Evolutionary conservation across 179 eudicot species (phyloP).

Genomic region (Silene vulgaris): DNA sequence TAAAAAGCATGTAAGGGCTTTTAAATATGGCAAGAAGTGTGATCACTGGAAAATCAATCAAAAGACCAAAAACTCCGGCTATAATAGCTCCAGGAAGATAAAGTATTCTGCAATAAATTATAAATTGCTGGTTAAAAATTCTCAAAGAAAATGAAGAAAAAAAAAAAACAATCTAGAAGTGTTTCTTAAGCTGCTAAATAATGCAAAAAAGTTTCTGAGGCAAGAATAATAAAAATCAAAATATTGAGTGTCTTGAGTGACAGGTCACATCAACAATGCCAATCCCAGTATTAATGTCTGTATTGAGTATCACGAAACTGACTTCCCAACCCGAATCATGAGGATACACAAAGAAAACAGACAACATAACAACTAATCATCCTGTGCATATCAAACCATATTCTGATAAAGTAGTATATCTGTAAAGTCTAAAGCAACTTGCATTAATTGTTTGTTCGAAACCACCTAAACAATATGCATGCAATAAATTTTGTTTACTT

Average conservation of each 20-base stretch:
- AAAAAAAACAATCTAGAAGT: neutral
- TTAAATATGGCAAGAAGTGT: conserved; percentile 63
- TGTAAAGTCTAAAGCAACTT: neutral
- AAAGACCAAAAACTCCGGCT: conserved; percentile 58
- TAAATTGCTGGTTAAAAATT: neutral
- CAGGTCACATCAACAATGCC: conserved; percentile 1
- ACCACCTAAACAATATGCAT: neutral
- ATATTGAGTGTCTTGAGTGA: neutral
- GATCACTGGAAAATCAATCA: conserved; percentile 64
- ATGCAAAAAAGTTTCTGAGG: neutral
- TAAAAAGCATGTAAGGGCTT: conserved; percentile 85
- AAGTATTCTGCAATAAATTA: conserved; percentile 50
- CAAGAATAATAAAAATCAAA: neutral
- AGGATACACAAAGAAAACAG: neutral
- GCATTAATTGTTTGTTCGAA: neutral
- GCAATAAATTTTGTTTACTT: neutral
- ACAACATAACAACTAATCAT: conserved; percentile 11
- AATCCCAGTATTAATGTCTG: neutral
- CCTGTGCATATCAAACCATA: neutral
- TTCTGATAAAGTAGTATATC: neutral
- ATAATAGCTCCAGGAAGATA: conserved; percentile 65
- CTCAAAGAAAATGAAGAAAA: neutral
- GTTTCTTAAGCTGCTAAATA: too few relatives aligned
- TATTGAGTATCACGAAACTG: neutral
- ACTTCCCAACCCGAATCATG: neutral